Evolutionary conservation across 768 basidiomycete genomes (phyloP).

Genomic region (Brasilioporus rufonigricans): DNA sequence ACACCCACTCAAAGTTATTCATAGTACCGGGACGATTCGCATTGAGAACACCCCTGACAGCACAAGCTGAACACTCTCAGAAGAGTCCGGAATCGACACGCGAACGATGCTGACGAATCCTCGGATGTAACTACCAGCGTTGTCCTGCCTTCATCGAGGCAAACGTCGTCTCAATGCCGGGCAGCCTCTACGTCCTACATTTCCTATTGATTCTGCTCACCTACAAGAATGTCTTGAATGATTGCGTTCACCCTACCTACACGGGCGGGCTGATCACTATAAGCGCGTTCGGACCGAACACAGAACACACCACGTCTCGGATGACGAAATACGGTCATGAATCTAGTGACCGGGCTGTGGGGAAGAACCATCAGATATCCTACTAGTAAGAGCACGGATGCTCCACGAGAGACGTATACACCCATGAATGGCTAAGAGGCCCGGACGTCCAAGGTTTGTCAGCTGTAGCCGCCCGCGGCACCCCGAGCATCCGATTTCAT

Average conservation of each 20-base stretch:
- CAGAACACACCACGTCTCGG: not conserved
- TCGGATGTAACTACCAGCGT: not conserved
- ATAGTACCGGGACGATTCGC: not conserved
- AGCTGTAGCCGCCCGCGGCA: not conserved
- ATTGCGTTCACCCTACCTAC: not conserved
- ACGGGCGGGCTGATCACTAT: not conserved
- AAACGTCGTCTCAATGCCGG: not conserved
- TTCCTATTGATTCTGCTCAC: not conserved
- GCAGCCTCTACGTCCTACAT: not conserved
- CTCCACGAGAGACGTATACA: not conserved
- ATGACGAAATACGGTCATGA: not conserved
- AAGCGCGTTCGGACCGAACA: not conserved
- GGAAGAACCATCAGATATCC: not conserved
- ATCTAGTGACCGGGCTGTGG: not conserved
- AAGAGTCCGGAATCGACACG: not conserved
- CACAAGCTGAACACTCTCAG: not conserved
- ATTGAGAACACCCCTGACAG: not conserved
- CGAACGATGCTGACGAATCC: not conserved
- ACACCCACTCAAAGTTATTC: not conserved
- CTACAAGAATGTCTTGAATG: not conserved
- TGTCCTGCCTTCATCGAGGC: not conserved
- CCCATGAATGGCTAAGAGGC: not conserved
- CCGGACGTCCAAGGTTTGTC: not conserved
- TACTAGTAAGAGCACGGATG: not conserved
- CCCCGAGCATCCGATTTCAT: too few relatives aligned